Conservation (phyloP, 73 alveolate species). For the Paramecium caudatum region DNA sequence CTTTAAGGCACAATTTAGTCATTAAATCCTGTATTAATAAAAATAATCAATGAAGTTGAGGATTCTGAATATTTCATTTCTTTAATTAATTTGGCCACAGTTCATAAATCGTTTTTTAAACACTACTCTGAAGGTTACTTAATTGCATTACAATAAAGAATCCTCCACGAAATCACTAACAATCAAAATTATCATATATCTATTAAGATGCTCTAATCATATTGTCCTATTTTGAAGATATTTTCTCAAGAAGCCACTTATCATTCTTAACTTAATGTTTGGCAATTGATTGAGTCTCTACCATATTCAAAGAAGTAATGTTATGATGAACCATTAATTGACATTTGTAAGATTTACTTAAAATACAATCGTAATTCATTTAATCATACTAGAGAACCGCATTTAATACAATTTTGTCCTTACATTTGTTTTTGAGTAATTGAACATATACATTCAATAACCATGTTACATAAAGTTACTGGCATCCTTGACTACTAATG, state of each 20-base stretch:
- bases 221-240: neutral
- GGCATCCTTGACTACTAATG: neutral
- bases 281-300: neutral
- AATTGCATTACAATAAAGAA: neutral
- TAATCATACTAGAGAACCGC: neutral
- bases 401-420: neutral
- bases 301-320: neutral
- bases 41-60: neutral
- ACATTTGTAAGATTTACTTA: neutral
- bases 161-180: neutral
- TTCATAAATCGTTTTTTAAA: neutral
- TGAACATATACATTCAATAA: neutral
- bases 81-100: neutral
- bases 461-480: neutral
- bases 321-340: constrained; percentile 17
- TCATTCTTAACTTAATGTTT: constrained; percentile 12
- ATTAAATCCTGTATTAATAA: neutral
- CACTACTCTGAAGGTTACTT: constrained; percentile 10
- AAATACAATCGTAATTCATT: neutral
- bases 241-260: constrained; percentile 11
- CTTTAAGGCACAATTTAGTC: neutral
- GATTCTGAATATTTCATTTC: neutral
- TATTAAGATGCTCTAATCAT: neutral
- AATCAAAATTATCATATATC: neutral
- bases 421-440: neutral